phyloP scores from a whole-genome alignment of 2,329 filamentous ascomycete genomes.

The Didymella keratinophila region DNA sequence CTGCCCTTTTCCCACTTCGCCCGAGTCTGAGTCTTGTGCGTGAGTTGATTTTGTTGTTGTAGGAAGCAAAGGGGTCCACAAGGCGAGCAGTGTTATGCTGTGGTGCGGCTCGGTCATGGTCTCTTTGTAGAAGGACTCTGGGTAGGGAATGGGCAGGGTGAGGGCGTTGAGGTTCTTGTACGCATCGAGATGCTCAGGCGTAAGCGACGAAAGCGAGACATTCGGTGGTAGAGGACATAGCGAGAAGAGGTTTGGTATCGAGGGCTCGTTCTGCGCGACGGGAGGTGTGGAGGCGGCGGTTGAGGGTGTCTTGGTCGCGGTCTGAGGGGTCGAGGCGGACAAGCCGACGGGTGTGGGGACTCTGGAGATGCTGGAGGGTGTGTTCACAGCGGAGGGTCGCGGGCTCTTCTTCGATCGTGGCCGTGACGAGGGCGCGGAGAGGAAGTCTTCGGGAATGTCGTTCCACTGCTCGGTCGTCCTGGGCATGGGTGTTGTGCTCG shows the following conservation, averaged over 20 bases:
- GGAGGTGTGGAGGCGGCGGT: slow-evolving; percentile 13
- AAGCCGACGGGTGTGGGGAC: slow-evolving; percentile 27
- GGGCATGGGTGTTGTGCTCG: slow-evolving; percentile 24
- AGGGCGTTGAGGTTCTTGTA: slow-evolving; percentile 66
- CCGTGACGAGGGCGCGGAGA: slow-evolving; percentile 34
- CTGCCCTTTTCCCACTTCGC: no score
- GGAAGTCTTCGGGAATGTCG: slow-evolving; percentile 40
- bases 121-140: slow-evolving; percentile 67
- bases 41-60: no score
- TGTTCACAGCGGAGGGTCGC: slow-evolving; percentile 30
- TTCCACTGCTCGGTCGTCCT: slow-evolving; percentile 39
- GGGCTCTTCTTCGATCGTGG: slow-evolving; percentile 37
- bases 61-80: slow-evolving; percentile 57
- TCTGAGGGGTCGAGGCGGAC: slow-evolving; percentile 1
- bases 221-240: slow-evolving; percentile 55
- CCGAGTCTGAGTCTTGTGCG: no score
- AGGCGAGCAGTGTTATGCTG: slow-evolving; percentile 65
- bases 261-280: not conserved
- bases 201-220: slow-evolving; percentile 62
- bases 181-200: slow-evolving; percentile 61
- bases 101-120: slow-evolving; percentile 63
- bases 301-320: slow-evolving; percentile 10
- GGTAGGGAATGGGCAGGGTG: slow-evolving; percentile 68
- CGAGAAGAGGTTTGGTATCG: slow-evolving; percentile 31
- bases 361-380: slow-evolving; percentile 27